Conservation (phyloP, 495 filamentous ascomycete species). For the Trypethelium eluteriae region DNA sequence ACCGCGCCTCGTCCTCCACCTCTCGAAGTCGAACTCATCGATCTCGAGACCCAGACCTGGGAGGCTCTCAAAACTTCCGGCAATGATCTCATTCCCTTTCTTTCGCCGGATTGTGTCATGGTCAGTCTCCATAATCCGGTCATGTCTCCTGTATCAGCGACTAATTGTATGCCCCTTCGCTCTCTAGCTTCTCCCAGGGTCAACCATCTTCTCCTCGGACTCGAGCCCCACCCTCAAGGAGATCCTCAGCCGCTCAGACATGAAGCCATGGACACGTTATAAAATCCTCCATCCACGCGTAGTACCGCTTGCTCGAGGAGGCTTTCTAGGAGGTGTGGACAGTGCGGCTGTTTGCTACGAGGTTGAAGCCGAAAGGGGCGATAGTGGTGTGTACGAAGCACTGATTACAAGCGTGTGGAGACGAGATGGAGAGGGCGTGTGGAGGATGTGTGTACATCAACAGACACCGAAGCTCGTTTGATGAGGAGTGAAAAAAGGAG, state of each 20-base stretch:
- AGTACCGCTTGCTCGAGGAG: background rate
- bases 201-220: background rate
- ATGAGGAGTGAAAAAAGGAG: background rate
- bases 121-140: background rate
- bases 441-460: background rate
- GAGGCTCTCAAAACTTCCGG: slow-evolving; percentile 7
- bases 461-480: background rate
- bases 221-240: background rate
- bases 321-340: background rate
- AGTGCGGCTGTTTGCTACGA: background rate
- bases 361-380: background rate
- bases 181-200: background rate
- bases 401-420: slow-evolving; percentile 3
- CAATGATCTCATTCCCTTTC: background rate
- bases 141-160: background rate
- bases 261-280: background rate
- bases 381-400: background rate
- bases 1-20: background rate
- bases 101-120: background rate
- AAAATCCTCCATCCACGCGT: background rate
- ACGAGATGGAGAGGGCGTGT: background rate
- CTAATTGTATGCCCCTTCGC: background rate
- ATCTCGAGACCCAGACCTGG: slow-evolving; percentile 1
- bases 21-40: background rate
- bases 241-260: background rate